These are phyloP conservation scores for Flaveria linearis DNA, from an alignment of 129 eudicot genomes.

Conservation along the genomic window DNA sequence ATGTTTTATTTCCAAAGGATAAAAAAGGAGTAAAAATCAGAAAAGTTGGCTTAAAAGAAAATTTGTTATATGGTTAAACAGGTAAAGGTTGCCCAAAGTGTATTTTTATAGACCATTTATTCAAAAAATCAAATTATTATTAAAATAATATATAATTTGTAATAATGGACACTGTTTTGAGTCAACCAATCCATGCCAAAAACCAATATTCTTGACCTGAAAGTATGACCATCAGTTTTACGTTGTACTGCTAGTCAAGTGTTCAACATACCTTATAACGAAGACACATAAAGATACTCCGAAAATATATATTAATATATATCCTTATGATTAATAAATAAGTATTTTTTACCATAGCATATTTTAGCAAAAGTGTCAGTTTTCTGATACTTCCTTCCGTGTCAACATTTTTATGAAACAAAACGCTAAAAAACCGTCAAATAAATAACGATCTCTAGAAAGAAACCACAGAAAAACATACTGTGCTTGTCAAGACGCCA, in stretches of 20 bases:
- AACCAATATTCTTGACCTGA: background rate
- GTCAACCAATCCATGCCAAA: background rate
- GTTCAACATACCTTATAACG: background rate
- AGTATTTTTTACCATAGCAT: background rate
- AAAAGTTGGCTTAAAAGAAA: background rate
- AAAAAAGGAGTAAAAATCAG: background rate
- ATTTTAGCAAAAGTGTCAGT: background rate
- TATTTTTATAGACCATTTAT: background rate
- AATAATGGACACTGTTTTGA: too few species aligned
- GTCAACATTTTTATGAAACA: background rate
- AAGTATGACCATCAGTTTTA: background rate
- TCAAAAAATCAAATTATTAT: background rate
- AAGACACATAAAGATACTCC: background rate
- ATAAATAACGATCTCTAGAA: background rate
- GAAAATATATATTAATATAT: background rate
- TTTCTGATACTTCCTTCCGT: background rate
- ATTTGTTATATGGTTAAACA: background rate
- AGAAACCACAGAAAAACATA: background rate
- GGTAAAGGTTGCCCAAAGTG: background rate
- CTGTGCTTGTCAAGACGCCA: background rate
- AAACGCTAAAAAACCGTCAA: background rate
- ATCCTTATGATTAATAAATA: constrained; percentile 1
- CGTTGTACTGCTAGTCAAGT: background rate
- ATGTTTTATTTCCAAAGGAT: background rate
- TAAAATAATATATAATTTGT: background rate